Percentiles rank a stretch among this genome's conserved stretches.
phyloP scores from a whole-genome alignment of 805 yeast genomes.

The Nakazawaea molendinolei region DNA sequence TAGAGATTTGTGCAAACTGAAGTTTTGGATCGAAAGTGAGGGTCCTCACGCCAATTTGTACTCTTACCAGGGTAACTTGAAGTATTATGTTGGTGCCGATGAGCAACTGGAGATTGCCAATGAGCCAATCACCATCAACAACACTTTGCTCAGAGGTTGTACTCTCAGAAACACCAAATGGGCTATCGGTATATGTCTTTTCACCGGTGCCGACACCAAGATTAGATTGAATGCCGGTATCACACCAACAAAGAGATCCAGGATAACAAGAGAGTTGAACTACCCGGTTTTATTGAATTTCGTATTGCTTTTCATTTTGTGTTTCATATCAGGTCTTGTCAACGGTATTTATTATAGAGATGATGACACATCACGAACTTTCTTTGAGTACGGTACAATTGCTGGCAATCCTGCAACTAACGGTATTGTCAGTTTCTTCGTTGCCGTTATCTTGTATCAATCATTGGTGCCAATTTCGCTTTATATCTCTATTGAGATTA shows the following conservation, averaged over 20 bases:
- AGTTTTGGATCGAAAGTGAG: conserved; percentile 63
- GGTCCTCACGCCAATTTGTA: conserved; percentile 64
- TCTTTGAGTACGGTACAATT: conserved; percentile 56
- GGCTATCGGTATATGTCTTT: conserved; percentile 69
- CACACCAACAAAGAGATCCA: conserved; percentile 68
- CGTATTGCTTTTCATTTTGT: conserved; percentile 49
- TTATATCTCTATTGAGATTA: conserved; percentile 72
- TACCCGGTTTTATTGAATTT: conserved; percentile 61
- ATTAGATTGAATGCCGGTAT: conserved; percentile 73
- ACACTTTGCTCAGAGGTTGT: conserved; percentile 65
- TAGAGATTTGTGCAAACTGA: conserved; percentile 48
- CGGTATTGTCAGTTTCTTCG: conserved; percentile 66
- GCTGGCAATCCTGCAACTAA: conserved; percentile 55
- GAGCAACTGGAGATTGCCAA: conserved; percentile 24
- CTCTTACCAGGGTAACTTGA: conserved; percentile 59
- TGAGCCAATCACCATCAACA: conserved; percentile 58
- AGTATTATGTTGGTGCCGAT: conserved; percentile 32
- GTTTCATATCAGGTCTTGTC: conserved; percentile 63
- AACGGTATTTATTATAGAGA: conserved; percentile 58
- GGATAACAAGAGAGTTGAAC: conserved; percentile 61
- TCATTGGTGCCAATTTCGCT: conserved; percentile 75
- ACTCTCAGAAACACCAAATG: conserved; percentile 70
- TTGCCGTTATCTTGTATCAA: conserved; percentile 67
- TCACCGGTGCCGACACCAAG: conserved; percentile 72
- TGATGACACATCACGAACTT: conserved; percentile 36